Conservation (phyloP, 768 basidiomycete species). For the Exidia glandulosa region DNA sequence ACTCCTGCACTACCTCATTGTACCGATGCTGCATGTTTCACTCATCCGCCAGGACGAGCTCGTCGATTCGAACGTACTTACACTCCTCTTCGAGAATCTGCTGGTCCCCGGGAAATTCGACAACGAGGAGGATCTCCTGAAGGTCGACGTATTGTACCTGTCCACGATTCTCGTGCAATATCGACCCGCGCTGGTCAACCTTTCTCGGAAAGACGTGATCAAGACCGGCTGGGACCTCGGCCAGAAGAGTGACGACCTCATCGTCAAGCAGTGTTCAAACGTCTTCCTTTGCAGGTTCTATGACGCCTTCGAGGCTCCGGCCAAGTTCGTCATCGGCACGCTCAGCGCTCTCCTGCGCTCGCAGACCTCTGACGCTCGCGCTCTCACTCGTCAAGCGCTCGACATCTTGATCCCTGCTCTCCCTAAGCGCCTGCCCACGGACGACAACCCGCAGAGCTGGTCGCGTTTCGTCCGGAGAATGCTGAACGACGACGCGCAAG, state of each 20-base stretch:
- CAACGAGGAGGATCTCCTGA: conserved; percentile 71
- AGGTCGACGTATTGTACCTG: conserved; percentile 82
- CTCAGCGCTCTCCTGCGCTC: conserved; percentile 85
- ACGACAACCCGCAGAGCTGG: conserved; percentile 63
- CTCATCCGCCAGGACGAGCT: conserved; percentile 37
- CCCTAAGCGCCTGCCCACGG: conserved; percentile 38
- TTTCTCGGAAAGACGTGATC: conserved; percentile 84
- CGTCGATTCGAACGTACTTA: conserved; percentile 60
- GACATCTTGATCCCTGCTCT: conserved; percentile 79
- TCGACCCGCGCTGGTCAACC: conserved; percentile 68
- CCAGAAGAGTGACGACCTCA: conserved; percentile 63
- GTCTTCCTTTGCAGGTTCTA: conserved; percentile 88
- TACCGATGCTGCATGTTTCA: conserved; percentile 70
- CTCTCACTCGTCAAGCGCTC: conserved; percentile 73
- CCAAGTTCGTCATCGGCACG: conserved; percentile 81
- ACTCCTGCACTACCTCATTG: conserved; percentile 62
- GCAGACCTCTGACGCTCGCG: conserved; percentile 65
- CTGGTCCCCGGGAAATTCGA: conserved; percentile 57
- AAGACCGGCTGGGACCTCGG: conserved; percentile 88
- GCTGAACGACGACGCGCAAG: conserved; percentile 77
- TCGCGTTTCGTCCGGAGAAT: conserved; percentile 76
- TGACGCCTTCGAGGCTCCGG: conserved; percentile 74
- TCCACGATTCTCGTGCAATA: conserved; percentile 82
- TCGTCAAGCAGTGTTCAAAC: conserved; percentile 88
- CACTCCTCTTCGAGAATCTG: conserved; percentile 56